phyloP scores from a whole-genome alignment of 352 stramenopile genomes.

The Phytophthora litchii region DNA sequence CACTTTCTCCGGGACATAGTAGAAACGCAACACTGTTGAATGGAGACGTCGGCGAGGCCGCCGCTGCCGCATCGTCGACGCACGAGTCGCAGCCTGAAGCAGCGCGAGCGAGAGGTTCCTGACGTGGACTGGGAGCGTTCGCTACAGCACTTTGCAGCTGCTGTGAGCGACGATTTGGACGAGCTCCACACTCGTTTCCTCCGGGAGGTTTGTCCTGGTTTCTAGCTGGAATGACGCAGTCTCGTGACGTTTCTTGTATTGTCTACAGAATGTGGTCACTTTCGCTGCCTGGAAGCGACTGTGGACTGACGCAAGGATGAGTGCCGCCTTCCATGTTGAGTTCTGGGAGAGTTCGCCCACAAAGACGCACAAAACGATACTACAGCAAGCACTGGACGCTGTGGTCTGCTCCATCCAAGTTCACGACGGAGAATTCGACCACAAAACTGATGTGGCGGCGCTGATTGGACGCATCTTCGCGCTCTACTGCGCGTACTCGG shows the following conservation, averaged over 20 bases:
- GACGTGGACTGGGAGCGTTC: conserved; percentile 41
- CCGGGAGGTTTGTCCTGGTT: conserved; percentile 12
- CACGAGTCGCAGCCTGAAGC: conserved; percentile 18
- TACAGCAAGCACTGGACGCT: conserved; percentile 58
- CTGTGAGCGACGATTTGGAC: conserved; percentile 42
- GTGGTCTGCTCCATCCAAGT: conserved; percentile 48
- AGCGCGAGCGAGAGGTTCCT: conserved; percentile 22
- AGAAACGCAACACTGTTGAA: conserved; percentile 4
- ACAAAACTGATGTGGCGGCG: conserved; percentile 8
- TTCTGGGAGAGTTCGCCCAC: conserved; percentile 75
- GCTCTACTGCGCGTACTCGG: conserved; percentile 65
- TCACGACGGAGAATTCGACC: conserved; percentile 30
- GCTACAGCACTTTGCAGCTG: conserved; percentile 47
- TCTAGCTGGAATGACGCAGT: too few species aligned
- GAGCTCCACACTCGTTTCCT: conserved; percentile 49
- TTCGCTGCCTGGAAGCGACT: conserved; percentile 59
- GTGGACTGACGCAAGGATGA: conserved; percentile 53
- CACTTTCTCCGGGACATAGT: conserved; percentile 7
- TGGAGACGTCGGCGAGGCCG: conserved; percentile 27
- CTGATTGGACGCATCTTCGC: conserved; percentile 60
- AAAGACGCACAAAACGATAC: conserved; percentile 56
- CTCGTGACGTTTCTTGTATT: not conserved
- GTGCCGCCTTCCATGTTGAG: conserved; percentile 73
- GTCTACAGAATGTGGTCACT: conserved; percentile 29
- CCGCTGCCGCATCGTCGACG: conserved; percentile 25